Evolutionary conservation across 768 basidiomycete species (phyloP).

Genomic region (Mycena pura): DNA sequence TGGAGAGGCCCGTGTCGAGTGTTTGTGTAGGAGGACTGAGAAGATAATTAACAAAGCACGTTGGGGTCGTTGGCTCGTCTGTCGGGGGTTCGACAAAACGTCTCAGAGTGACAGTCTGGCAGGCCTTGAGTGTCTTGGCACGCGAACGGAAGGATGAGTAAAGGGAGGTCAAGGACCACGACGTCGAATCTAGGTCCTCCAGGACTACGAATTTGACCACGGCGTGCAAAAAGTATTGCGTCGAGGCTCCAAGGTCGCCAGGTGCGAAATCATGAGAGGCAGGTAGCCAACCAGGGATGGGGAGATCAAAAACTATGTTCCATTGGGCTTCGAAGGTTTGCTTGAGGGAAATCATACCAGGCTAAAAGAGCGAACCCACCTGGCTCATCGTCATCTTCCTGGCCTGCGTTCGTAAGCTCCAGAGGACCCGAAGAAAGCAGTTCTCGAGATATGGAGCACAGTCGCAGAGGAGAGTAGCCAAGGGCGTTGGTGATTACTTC

Average conservation of each 20-base stretch:
- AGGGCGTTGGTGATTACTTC: constrained; percentile 70
- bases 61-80: constrained; percentile 40
- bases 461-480: constrained; percentile 72
- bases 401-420: constrained; percentile 69
- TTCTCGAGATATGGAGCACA: constrained; percentile 71
- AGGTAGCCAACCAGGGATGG: constrained; percentile 92
- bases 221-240: constrained; percentile 71
- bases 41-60: constrained; percentile 48
- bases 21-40: constrained; percentile 46
- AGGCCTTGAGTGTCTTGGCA: constrained; percentile 47
- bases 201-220: constrained; percentile 62
- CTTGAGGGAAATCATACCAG: constrained; percentile 3
- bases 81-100: constrained; percentile 59
- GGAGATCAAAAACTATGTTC: constrained; percentile 82
- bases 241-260: constrained; percentile 53
- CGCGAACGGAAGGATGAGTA: constrained; percentile 64
- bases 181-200: constrained; percentile 45
- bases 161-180: constrained; percentile 58
- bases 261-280: constrained; percentile 58
- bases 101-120: constrained; percentile 52
- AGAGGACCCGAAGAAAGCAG: constrained; percentile 60
- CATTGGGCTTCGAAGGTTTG: constrained; percentile 51
- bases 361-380: constrained; percentile 41
- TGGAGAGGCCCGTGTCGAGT: constrained; percentile 32
- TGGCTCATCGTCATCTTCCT: constrained; percentile 60